A percentile compares a stretch with the other conserved stretches of the same genome.
Conservation (phyloP, 2,329 filamentous ascomycete genomes). For the Magnaporthiopsis poae region DNA sequence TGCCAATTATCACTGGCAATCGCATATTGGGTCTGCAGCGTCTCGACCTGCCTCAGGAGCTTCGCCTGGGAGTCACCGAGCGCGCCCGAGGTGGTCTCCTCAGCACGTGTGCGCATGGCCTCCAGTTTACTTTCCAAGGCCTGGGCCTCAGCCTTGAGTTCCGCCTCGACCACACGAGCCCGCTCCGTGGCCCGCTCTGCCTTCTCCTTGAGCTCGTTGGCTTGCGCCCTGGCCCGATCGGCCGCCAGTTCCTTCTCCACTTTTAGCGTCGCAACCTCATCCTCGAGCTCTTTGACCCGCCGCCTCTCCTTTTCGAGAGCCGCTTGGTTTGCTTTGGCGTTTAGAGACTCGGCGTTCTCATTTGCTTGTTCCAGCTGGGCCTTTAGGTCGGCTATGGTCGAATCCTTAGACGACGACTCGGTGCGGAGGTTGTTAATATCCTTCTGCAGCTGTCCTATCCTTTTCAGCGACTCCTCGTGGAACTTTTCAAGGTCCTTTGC, state of each 20-base stretch:
- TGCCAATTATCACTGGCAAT: constrained; percentile 97
- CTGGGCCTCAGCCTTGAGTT: constrained; percentile 68
- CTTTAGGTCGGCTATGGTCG: constrained; percentile 58
- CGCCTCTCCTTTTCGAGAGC: constrained; percentile 56
- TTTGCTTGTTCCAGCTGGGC: constrained; percentile 58
- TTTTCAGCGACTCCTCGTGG: constrained; percentile 43
- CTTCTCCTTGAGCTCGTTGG: constrained; percentile 63
- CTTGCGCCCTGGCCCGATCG: constrained; percentile 56
- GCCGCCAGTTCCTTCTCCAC: constrained; percentile 68
- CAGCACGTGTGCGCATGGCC: constrained; percentile 70
- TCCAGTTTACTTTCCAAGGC: constrained; percentile 84
- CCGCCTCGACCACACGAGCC: constrained; percentile 57
- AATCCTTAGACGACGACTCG: constrained; percentile 54
- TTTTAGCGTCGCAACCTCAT: constrained; percentile 53
- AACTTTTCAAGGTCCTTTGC: constrained; percentile 46
- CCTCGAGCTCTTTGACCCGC: constrained; percentile 42
- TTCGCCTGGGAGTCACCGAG: constrained; percentile 80
- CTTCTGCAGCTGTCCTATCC: constrained; percentile 48
- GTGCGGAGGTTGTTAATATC: constrained; percentile 42
- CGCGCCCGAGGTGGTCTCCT: constrained; percentile 77
- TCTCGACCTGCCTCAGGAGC: constrained; percentile 86
- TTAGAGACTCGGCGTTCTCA: constrained; percentile 56
- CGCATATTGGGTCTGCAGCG: constrained; percentile 86
- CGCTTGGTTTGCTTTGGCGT: constrained; percentile 57
- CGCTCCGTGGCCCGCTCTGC: constrained; percentile 63